These are phyloP conservation scores for Apophysomyces sp. DNA, from an alignment of 371 early-diverging fungal species.

Conservation along the genomic window DNA sequence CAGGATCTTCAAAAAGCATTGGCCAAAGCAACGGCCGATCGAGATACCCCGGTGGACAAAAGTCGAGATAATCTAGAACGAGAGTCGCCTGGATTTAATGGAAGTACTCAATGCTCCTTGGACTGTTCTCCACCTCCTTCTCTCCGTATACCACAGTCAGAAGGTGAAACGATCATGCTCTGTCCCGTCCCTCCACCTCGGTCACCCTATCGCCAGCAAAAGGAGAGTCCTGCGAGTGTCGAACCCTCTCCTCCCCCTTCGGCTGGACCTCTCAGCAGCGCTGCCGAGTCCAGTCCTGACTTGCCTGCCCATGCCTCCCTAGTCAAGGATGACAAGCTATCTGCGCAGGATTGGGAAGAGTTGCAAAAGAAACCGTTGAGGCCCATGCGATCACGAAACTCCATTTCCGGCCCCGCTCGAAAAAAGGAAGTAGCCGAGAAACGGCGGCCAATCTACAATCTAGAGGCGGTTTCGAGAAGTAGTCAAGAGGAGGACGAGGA, in stretches of 20 bases:
- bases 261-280: not conserved
- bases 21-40: conserved; percentile 39
- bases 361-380: not conserved
- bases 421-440: not conserved
- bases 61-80: conserved; percentile 14
- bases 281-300: not conserved
- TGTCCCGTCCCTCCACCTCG: conserved; percentile 41
- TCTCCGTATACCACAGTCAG: not conserved
- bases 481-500: conserved; percentile 1
- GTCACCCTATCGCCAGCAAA: conserved; percentile 39
- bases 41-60: conserved; percentile 33
- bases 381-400: not conserved
- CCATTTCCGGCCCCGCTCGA: not conserved
- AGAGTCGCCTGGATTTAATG: not conserved
- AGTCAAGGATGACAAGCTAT: not conserved
- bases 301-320: not conserved
- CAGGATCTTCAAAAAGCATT: conserved; percentile 58
- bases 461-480: not conserved
- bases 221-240: not conserved
- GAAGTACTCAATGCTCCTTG: not conserved
- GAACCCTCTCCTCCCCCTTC: not conserved
- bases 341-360: not conserved
- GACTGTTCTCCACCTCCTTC: not conserved
- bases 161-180: not conserved
- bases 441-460: not conserved